Percentiles rank a stretch among this genome's conserved stretches.
These are phyloP conservation scores for Syzygium aromaticum DNA, from an alignment of 345 rosid species.

Conservation along the genomic window DNA sequence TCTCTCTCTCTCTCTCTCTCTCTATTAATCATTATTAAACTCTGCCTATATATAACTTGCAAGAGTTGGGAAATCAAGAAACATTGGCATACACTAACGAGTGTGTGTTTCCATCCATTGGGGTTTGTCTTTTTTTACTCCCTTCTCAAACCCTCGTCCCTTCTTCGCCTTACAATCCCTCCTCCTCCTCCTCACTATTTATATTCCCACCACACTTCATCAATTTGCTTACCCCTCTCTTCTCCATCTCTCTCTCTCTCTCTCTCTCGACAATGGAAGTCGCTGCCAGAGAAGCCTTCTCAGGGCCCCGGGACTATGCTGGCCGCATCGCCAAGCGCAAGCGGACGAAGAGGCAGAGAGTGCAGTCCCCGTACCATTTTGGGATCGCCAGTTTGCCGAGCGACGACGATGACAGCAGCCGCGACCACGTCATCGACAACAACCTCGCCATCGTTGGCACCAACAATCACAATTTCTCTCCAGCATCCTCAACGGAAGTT, in stretches of 20 bases:
- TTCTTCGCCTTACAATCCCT: conserved; percentile 1
- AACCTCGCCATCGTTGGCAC: background rate
- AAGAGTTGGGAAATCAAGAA: background rate
- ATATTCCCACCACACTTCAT: background rate
- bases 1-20: background rate
- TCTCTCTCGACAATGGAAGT: conserved; percentile 1
- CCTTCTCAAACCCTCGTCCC: conserved; percentile 10
- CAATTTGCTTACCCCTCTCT: background rate
- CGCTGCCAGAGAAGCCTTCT: background rate
- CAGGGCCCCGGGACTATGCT: background rate
- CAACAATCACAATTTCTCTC: background rate
- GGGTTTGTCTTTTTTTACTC: background rate
- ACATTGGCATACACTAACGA: background rate
- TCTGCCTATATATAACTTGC: conserved; percentile 2
- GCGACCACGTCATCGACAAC: background rate
- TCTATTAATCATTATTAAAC: background rate
- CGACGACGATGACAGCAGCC: background rate
- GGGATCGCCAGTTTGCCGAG: conserved; percentile 15
- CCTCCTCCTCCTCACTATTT: conserved; percentile 1
- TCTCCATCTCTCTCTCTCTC: background rate
- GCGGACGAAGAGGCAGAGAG: conserved; percentile 67
- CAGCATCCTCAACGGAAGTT: background rate
- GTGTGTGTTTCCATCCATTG: background rate
- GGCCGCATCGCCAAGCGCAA: conserved; percentile 36
- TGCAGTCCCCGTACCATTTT: conserved; percentile 50